These are phyloP conservation scores for Pulveroboletus ravenelii DNA, from an alignment of 768 basidiomycete species.

Conservation along the genomic window DNA sequence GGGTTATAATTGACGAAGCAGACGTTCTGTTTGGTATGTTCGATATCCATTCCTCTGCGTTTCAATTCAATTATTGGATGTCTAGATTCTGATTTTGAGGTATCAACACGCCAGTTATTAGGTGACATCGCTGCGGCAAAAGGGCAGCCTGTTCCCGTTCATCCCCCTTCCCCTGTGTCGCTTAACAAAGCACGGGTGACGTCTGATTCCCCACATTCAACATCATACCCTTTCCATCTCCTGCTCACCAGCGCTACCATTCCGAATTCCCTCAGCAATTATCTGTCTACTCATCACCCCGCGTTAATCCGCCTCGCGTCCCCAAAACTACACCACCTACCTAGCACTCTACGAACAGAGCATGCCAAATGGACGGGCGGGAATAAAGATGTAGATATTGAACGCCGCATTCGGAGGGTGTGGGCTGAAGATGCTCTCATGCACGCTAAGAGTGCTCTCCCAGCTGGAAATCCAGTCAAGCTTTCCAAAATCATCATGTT, in stretches of 20 bases:
- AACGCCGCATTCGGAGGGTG: constrained; percentile 63
- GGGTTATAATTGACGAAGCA: constrained; percentile 89
- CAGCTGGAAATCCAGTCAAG: constrained; percentile 18
- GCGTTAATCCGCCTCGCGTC: constrained; percentile 69
- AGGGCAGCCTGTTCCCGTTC: constrained; percentile 24
- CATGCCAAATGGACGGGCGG: constrained; percentile 75
- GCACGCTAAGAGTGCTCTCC: constrained; percentile 24
- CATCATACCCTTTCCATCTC: constrained; percentile 72
- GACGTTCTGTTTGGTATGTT: constrained; percentile 80
- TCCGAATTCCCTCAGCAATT: constrained; percentile 64
- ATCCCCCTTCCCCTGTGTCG: constrained; percentile 17
- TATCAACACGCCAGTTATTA: constrained; percentile 64
- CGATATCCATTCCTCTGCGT: not conserved
- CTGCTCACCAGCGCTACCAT: constrained; percentile 85
- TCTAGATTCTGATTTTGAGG: constrained; percentile 77
- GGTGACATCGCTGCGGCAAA: constrained; percentile 66
- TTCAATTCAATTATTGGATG: not conserved
- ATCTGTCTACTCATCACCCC: constrained; percentile 62
- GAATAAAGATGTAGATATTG: constrained; percentile 76
- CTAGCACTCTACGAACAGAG: constrained; percentile 62
- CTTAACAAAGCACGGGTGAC: constrained; percentile 3
- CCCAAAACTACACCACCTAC: constrained; percentile 75
- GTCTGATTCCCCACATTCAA: constrained; percentile 9
- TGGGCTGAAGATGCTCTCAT: constrained; percentile 63
- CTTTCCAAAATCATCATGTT: constrained; percentile 77